A percentile compares a stretch with the other conserved stretches of the same genome.
Conservation (phyloP, 768 basidiomycete genomes). For the Hebeloma cylindrosporum region DNA sequence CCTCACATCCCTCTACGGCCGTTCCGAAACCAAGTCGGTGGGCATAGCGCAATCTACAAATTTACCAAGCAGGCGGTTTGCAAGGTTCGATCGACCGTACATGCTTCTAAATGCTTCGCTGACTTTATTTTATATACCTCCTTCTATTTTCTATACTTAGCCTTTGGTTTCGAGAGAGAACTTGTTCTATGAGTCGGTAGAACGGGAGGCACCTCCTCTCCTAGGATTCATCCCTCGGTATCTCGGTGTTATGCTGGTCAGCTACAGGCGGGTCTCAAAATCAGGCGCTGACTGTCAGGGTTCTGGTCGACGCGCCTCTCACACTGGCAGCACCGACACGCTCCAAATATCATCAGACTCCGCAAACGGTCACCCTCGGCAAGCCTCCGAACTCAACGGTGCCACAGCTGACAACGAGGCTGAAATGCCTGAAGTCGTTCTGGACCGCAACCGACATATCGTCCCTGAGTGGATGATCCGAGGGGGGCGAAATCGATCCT, state of each 20-base stretch:
- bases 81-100: constrained; percentile 69
- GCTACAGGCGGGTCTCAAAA: constrained; percentile 79
- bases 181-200: constrained; percentile 95
- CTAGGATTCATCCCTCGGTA: constrained; percentile 97
- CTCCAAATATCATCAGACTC: constrained; percentile 11
- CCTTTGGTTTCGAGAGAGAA: constrained; percentile 97
- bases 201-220: constrained; percentile 88
- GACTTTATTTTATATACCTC: constrained; percentile 23
- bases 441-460: constrained; percentile 93
- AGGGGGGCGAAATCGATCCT: constrained; percentile 47
- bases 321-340: constrained; percentile 27
- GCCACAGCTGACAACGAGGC: constrained; percentile 48
- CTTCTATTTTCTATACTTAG: constrained; percentile 43
- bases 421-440: constrained; percentile 91
- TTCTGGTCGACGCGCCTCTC: constrained; percentile 28
- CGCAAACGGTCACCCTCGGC: constrained; percentile 21
- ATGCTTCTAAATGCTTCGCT: constrained; percentile 13
- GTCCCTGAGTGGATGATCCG: constrained; percentile 90
- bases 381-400: constrained; percentile 28
- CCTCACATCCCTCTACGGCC: constrained; percentile 93
- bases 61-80: constrained; percentile 97
- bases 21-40: constrained; percentile 97
- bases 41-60: constrained; percentile 96
- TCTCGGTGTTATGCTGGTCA: constrained; percentile 97
- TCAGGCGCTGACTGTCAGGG: constrained; percentile 13